phyloP scores from a whole-genome alignment of 1,139 yeast species.

The Debaryomyces psychrophilus region DNA sequence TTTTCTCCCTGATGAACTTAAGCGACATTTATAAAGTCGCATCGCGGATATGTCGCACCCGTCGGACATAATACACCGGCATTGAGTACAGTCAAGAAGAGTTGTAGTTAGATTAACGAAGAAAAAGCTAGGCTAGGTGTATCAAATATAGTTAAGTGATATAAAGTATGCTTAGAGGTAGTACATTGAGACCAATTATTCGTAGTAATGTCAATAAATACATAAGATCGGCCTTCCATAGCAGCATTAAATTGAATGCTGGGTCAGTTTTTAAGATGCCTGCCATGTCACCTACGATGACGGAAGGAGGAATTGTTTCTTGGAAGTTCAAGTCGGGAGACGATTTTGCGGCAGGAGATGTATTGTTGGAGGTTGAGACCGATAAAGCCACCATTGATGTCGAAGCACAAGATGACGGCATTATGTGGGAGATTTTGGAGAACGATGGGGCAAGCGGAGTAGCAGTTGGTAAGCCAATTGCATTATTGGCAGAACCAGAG shows the following conservation, averaged over 20 bases:
- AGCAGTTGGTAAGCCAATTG: constrained; percentile 89
- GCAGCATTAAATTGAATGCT: constrained; percentile 27
- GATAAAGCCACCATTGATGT: constrained; percentile 94
- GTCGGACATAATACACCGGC: constrained; percentile 18
- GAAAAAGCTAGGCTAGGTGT: neutral
- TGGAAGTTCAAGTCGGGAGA: constrained; percentile 93
- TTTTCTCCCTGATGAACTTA: neutral
- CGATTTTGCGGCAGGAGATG: constrained; percentile 79
- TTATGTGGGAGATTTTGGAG: constrained; percentile 73
- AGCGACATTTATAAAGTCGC: constrained; percentile 7
- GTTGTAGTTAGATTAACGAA: neutral
- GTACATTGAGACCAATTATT: constrained; percentile 11
- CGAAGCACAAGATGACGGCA: constrained; percentile 92
- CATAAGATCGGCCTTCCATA: constrained; percentile 21
- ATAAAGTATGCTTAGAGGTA: constrained; percentile 22
- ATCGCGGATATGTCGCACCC: constrained; percentile 27
- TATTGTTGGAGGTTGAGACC: constrained; percentile 84
- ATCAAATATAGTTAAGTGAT: constrained; percentile 5
- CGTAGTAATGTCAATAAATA: constrained; percentile 7
- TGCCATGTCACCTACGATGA: constrained; percentile 99
- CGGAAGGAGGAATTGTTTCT: constrained; percentile 91
- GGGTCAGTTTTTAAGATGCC: constrained; percentile 86
- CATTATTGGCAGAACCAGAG: constrained; percentile 81
- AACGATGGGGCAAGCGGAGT: constrained; percentile 76
- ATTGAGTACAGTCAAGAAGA: neutral